Conservation (phyloP, 106 monocot species). For the Chionographis japonica region DNA sequence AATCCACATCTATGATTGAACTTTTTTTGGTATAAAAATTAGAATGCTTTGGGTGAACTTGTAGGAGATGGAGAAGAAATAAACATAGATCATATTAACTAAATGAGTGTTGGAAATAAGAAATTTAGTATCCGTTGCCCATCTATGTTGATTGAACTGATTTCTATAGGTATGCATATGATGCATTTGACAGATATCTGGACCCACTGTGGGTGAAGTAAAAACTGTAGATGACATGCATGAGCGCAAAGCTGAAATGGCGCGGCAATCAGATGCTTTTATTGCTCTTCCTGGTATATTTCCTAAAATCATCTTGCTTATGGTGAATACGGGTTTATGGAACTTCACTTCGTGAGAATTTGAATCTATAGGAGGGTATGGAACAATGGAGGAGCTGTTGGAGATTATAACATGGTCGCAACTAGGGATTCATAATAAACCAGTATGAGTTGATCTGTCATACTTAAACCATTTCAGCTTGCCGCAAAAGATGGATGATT, state of each 20-base stretch:
- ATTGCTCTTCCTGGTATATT: constrained; percentile 80
- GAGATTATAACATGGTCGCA: constrained; percentile 99
- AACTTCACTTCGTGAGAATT: neutral
- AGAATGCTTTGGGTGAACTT: too few relatives aligned
- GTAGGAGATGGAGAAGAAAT: too few relatives aligned
- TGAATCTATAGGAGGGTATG: constrained; percentile 64
- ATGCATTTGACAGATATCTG: constrained; percentile 63
- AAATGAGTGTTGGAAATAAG: too few relatives aligned
- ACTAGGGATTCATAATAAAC: constrained; percentile 90
- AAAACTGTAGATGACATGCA: constrained; percentile 78
- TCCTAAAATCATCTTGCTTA: neutral
- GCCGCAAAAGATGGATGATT: neutral
- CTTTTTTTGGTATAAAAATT: too few relatives aligned
- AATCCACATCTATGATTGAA: too few relatives aligned
- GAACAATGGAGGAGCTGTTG: constrained; percentile 94
- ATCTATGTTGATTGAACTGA: neutral
- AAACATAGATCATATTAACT: too few relatives aligned
- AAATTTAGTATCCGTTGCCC: neutral
- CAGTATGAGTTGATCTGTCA: constrained; percentile 32
- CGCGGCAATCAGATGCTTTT: constrained; percentile 75
- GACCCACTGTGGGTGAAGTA: constrained; percentile 65
- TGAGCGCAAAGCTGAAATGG: constrained; percentile 84
- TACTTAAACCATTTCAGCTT: neutral
- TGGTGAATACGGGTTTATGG: neutral
- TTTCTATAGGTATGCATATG: too few relatives aligned